A percentile compares a stretch with the other conserved stretches of the same genome.
Conservation (phyloP, 305 asterid genomes). For the Fraxinus baroniana region DNA sequence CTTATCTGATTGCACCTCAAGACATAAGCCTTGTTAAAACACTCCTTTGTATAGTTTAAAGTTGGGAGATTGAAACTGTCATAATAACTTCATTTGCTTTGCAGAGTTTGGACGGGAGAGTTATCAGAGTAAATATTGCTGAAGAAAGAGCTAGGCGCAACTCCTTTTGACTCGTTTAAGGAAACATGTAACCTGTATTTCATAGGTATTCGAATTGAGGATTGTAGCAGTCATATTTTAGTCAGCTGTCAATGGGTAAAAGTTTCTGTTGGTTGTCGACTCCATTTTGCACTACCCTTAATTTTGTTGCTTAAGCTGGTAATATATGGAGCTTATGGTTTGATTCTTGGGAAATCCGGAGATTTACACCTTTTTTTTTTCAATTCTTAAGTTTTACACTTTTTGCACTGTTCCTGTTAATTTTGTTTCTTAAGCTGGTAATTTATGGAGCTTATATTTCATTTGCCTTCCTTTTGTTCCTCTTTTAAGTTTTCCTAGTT, state of each 20-base stretch:
- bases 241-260: conserved; percentile 13
- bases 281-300: conserved; percentile 15
- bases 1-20: not conserved
- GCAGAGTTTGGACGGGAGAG: conserved; percentile 83
- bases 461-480: not conserved
- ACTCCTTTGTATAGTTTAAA: not conserved
- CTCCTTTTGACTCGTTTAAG: conserved; percentile 31
- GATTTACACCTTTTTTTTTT: not conserved
- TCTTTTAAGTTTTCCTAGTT: not conserved
- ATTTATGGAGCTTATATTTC: not conserved
- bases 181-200: not conserved
- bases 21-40: not conserved
- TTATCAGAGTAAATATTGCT: conserved; percentile 73
- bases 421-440: not conserved
- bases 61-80: not conserved
- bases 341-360: not conserved
- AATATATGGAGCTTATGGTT: not conserved
- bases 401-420: not conserved
- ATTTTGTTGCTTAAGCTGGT: conserved; percentile 21
- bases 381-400: not conserved
- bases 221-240: conserved; percentile 10
- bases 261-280: conserved; percentile 13
- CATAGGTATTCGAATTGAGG: conserved; percentile 20
- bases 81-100: conserved; percentile 15
- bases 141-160: conserved; percentile 61